phyloP scores from a whole-genome alignment of 208 protist genomes.

The Blechomonas ayalai region DNA sequence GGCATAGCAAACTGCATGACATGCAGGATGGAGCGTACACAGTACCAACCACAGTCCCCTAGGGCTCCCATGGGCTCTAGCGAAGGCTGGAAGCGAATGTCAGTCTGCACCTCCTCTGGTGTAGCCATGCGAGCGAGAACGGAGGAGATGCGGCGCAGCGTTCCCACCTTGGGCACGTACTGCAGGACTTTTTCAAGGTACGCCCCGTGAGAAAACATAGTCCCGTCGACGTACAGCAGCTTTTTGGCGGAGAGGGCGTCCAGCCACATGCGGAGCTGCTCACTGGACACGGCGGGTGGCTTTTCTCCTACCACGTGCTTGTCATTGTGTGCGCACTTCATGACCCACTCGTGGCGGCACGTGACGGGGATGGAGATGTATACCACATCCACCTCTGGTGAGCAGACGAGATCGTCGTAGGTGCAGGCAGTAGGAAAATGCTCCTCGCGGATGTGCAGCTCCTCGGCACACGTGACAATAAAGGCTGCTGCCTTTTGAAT shows the following conservation, averaged over 20 bases:
- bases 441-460: slow-evolving; percentile 17
- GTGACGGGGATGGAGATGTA: slow-evolving; percentile 33
- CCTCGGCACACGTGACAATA: slow-evolving; percentile 9
- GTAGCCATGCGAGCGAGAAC: too few relatives aligned
- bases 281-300: slow-evolving; percentile 24
- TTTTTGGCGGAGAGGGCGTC: slow-evolving; percentile 25
- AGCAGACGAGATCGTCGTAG: slow-evolving; percentile 22
- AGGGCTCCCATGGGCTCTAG: slow-evolving; percentile 45
- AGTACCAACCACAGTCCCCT: slow-evolving; percentile 58
- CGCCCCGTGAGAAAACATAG: slow-evolving; percentile 39
- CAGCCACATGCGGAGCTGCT: slow-evolving; percentile 42
- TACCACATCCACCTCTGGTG: slow-evolving; percentile 19
- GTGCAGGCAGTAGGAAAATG: slow-evolving; percentile 7
- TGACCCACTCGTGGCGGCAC: slow-evolving; percentile 26
- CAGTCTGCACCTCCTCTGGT: too few relatives aligned
- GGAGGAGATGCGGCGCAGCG: too few relatives aligned
- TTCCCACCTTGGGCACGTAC: slow-evolving; percentile 13
- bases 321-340: slow-evolving; percentile 28
- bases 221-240: slow-evolving; percentile 63
- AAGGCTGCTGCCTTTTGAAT: slow-evolving; percentile 8
- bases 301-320: slow-evolving; percentile 69
- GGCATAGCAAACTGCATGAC: slow-evolving; percentile 47
- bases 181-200: slow-evolving; percentile 20
- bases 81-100: slow-evolving; percentile 36
- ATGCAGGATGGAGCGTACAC: slow-evolving; percentile 42